Conservation (phyloP, 2,329 filamentous ascomycete genomes). For the Coniochaeta sp. region DNA sequence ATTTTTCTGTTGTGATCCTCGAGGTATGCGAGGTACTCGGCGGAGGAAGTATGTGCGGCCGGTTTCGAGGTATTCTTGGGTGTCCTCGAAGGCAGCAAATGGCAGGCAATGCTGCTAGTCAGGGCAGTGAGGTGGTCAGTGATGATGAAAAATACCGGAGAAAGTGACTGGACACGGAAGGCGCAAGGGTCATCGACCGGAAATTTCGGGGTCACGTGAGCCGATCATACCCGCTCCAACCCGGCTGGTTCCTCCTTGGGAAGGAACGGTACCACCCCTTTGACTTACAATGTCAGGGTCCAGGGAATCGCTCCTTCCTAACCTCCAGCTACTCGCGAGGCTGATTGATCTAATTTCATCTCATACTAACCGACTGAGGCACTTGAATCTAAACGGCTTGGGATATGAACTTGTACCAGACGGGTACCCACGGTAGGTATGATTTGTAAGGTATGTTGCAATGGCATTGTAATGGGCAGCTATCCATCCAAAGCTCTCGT, state of each 20-base stretch:
- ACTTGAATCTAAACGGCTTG: background rate
- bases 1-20: constrained; percentile 18
- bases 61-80: background rate
- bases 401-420: too few species aligned
- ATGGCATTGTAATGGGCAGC: too few species aligned
- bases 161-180: background rate
- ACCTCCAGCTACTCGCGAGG: background rate
- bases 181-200: background rate
- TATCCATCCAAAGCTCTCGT: background rate
- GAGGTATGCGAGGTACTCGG: background rate
- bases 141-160: background rate
- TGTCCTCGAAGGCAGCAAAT: background rate
- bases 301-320: background rate
- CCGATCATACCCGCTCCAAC: background rate
- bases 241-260: background rate
- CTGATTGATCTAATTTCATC: background rate
- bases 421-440: too few species aligned
- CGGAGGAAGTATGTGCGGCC: background rate
- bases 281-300: too few species aligned
- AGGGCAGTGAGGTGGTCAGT: too few species aligned
- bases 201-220: background rate
- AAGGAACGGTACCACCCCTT: too few species aligned
- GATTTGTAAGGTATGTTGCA: too few species aligned
- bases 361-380: background rate
- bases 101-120: too few species aligned